Evolutionary conservation across 2,329 filamentous ascomycete genomes (phyloP).

Genomic region (Cordyceps pruinosa): DNA sequence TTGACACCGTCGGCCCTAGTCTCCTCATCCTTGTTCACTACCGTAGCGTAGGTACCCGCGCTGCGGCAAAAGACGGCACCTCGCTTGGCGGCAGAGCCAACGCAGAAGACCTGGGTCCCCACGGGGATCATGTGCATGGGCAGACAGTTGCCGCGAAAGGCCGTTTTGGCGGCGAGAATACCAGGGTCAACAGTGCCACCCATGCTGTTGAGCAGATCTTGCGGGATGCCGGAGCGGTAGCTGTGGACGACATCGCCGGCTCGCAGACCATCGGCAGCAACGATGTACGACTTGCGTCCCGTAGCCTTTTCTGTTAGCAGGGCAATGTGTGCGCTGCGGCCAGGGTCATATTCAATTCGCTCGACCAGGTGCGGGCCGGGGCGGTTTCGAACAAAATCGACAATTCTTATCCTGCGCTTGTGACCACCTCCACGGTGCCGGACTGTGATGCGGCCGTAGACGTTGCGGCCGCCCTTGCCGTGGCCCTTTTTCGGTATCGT

Average conservation of each 20-base stretch:
- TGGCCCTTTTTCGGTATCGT: conserved; percentile 92
- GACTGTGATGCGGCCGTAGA: conserved; percentile 76
- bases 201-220: conserved; percentile 83
- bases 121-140: conserved; percentile 94
- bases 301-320: conserved; percentile 70
- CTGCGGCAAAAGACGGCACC: conserved; percentile 89
- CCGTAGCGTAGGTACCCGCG: conserved; percentile 83
- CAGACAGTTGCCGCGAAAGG: conserved; percentile 88
- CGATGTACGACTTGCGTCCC: conserved; percentile 76
- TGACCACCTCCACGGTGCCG: conserved; percentile 88
- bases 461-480: conserved; percentile 86
- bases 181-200: conserved; percentile 88
- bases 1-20: conserved; percentile 52
- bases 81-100: conserved; percentile 67
- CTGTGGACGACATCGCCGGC: conserved; percentile 89
- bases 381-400: conserved; percentile 76
- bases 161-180: conserved; percentile 90
- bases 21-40: conserved; percentile 83
- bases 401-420: conserved; percentile 82
- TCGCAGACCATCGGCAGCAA: conserved; percentile 90
- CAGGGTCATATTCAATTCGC: conserved; percentile 92
- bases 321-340: conserved; percentile 87
- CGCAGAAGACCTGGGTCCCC: conserved; percentile 86
- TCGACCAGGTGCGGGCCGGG: conserved; percentile 84
- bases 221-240: conserved; percentile 82